A percentile compares a stretch with the other conserved stretches of the same genome.
phyloP scores from a whole-genome alignment of 2,329 filamentous ascomycete species.

The Neofusicoccum laricinum region DNA sequence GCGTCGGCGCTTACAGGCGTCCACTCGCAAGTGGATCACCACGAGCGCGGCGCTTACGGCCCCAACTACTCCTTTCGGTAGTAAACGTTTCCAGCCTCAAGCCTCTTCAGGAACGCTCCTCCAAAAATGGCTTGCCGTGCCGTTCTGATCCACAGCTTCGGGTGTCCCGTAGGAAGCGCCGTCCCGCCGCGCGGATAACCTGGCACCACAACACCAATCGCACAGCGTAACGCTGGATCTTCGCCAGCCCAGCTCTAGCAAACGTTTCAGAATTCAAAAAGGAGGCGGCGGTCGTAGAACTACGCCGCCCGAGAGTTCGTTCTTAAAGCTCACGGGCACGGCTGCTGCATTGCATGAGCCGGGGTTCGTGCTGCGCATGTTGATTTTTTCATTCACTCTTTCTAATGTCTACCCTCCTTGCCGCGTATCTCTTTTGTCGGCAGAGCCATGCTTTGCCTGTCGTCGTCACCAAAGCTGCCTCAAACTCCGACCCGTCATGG shows the following conservation, averaged over 20 bases:
- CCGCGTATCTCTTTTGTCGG: background rate
- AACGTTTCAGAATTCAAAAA: constrained; percentile 2
- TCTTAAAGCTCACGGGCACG: background rate
- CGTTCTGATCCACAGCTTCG: background rate
- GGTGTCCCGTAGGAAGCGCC: background rate
- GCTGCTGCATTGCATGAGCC: background rate
- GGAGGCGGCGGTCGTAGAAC: background rate
- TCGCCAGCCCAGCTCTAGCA: background rate
- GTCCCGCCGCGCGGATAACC: background rate
- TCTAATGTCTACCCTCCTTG: constrained; percentile 8
- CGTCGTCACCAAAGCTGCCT: background rate
- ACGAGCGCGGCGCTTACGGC: constrained; percentile 11
- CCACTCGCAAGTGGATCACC: background rate
- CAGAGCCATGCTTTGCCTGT: background rate
- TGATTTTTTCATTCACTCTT: background rate
- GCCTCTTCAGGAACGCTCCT: background rate
- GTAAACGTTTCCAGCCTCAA: background rate
- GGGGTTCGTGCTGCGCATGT: constrained; percentile 9
- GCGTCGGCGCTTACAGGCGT: background rate
- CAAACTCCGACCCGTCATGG: constrained; percentile 15
- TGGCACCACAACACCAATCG: background rate
- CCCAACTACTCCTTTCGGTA: background rate
- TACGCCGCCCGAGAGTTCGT: background rate
- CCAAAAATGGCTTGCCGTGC: background rate
- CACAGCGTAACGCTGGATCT: background rate